Evolutionary conservation across 1,139 yeast genomes (phyloP), one percentile per base, ranked within the genome.

Genomic region (Nakaseomyces sp.): DNA sequence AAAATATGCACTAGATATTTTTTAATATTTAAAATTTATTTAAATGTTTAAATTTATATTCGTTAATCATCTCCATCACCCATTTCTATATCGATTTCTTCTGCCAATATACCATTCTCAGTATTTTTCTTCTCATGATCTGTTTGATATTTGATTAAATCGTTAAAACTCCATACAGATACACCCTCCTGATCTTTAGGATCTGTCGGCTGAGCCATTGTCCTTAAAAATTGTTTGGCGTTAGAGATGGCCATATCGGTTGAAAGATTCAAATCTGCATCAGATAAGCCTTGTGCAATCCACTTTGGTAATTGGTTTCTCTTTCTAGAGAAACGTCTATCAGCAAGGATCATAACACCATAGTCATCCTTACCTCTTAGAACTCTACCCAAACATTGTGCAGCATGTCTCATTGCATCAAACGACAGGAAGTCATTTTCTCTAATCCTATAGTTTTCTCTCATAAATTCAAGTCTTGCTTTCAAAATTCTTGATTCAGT

Each of bases 371-470:
- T 91, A 51, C 99, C 98, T 68, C 99, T 78, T 53, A 91, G 69
- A 44, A 91, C 98, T 60, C 99, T 77, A 12, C 99, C 99, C 57
- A 91, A 67, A 67, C 99, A 91, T 66, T 91, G 99, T 0, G 99
- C 98, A 2, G 98, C 99, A 69, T 91, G 99, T 60, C 99, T 78
- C 98, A 91, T 93, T 26, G 99, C 99, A 66, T 91, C 99, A 73
- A 91, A 91, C 18, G 97, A 88, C 38, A 91, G 65, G 60, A 91
- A 91, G 57, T 93, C 98, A 59, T 87, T 89, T 58, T 91, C 98
- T 50, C 87, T 74, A 44, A 91, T 91, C 55, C 87, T 94, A 60
- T 78, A 89, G 59, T 88, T 89, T 60, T 91, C 98, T 55, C 98
- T 73, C 64, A 91, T 67, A 58, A 91, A 91, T 62, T 93, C 98